phyloP scores from a whole-genome alignment of 768 basidiomycete species.

The Russula sp. region DNA sequence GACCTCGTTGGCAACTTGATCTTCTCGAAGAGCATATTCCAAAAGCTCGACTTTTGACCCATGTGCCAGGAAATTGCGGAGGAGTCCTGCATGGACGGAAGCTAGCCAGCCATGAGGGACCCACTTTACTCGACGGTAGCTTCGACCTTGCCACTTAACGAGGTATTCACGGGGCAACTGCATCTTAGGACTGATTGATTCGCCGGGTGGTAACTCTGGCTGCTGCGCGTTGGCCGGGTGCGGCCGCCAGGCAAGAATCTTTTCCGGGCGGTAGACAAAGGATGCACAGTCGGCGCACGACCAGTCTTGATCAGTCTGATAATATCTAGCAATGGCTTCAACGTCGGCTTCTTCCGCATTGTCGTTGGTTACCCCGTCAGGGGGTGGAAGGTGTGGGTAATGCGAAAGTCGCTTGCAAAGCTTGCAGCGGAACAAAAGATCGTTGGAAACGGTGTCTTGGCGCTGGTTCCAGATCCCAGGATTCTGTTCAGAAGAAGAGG shows the following conservation, averaged over 20 bases:
- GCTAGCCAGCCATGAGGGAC: slow-evolving; percentile 90
- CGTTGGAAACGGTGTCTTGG: slow-evolving; percentile 21
- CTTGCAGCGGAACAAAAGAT: slow-evolving; percentile 75
- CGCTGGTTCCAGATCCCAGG: not conserved
- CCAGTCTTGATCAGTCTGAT: slow-evolving; percentile 54
- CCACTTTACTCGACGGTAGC: slow-evolving; percentile 80
- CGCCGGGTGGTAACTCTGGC: slow-evolving; percentile 35
- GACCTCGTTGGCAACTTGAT: slow-evolving; percentile 26
- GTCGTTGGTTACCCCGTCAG: slow-evolving; percentile 34
- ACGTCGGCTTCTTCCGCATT: slow-evolving; percentile 26
- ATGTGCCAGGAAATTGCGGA: slow-evolving; percentile 68
- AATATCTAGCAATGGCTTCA: slow-evolving; percentile 51
- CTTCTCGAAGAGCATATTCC: slow-evolving; percentile 37
- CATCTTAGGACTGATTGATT: slow-evolving; percentile 48
- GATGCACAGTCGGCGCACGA: slow-evolving; percentile 74
- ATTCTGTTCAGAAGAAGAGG: not conserved
- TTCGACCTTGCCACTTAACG: slow-evolving; percentile 79
- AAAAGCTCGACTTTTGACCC: slow-evolving; percentile 69
- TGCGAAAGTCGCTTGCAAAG: slow-evolving; percentile 81
- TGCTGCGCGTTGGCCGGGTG: slow-evolving; percentile 63
- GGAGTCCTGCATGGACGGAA: slow-evolving; percentile 53
- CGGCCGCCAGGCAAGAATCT: slow-evolving; percentile 89
- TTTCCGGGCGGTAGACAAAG: slow-evolving; percentile 64
- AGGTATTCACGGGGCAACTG: slow-evolving; percentile 85
- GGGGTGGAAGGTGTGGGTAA: slow-evolving; percentile 63